Evolutionary conservation across 1,284 basidiomycete species (phyloP).

Genomic region (Ganoderma multipileum): DNA sequence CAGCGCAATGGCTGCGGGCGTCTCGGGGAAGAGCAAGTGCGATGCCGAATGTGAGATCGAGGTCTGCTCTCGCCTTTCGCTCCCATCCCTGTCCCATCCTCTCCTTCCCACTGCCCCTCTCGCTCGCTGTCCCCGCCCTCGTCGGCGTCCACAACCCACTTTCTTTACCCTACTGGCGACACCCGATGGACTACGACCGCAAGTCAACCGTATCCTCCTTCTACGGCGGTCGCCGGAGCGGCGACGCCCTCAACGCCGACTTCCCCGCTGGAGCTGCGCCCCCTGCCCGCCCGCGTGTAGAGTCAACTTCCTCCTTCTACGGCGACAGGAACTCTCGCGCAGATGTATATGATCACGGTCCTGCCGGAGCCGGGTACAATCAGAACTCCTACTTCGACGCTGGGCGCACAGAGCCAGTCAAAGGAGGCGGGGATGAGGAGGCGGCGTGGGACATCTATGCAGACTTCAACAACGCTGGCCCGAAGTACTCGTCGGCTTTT

Average conservation of each 20-base stretch:
- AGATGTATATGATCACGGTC: constrained; percentile 47
- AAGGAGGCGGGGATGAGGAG: constrained; percentile 73
- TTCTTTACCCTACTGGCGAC: constrained; percentile 18
- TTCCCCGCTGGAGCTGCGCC: constrained; percentile 42
- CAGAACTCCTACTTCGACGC: constrained; percentile 65
- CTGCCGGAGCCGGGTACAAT: constrained; percentile 69
- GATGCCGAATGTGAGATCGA: background rate
- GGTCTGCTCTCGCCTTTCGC: constrained; percentile 9
- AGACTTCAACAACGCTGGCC: constrained; percentile 91
- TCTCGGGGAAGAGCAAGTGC: background rate
- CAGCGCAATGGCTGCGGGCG: background rate
- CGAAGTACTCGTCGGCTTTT: constrained; percentile 75
- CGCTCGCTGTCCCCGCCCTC: constrained; percentile 5
- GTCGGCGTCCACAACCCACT: constrained; percentile 17
- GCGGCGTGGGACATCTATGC: constrained; percentile 86
- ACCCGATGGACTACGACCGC: constrained; percentile 61
- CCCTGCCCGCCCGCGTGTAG: constrained; percentile 53
- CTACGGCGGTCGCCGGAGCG: constrained; percentile 65
- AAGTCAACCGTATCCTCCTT: constrained; percentile 80
- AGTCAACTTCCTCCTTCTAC: constrained; percentile 74
- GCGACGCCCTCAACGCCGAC: constrained; percentile 66
- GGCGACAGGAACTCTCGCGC: constrained; percentile 49
- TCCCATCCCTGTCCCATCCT: background rate
- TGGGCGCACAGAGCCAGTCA: constrained; percentile 75
- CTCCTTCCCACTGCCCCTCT: constrained; percentile 4